These are phyloP conservation scores for Spinellus fusiger DNA, from an alignment of 192 early-diverging fungal species.

Conservation along the genomic window DNA sequence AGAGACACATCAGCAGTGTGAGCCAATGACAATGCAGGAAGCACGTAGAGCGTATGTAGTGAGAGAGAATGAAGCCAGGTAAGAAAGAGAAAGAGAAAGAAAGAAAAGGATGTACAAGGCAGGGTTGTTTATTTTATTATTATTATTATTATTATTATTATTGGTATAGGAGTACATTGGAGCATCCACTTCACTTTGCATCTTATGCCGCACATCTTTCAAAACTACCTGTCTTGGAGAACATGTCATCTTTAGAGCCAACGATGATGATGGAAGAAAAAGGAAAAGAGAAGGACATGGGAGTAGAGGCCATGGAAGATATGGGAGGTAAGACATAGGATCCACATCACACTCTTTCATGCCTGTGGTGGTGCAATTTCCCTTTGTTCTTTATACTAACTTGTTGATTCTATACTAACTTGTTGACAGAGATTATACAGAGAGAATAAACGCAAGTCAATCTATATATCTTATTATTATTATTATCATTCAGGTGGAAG, in stretches of 20 bases:
- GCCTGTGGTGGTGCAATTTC: too few relatives aligned
- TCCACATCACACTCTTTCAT: too few relatives aligned
- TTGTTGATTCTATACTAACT: not conserved
- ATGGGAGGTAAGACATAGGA: slow-evolving; percentile 11
- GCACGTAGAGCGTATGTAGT: not conserved
- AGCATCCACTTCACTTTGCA: slow-evolving; percentile 13
- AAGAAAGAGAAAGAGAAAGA: not conserved
- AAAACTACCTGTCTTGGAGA: not conserved
- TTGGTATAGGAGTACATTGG: not conserved
- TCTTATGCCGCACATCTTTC: not conserved
- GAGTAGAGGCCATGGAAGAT: slow-evolving; percentile 10
- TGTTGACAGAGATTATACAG: not conserved
- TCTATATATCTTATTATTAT: too few relatives aligned
- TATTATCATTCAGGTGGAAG: not conserved
- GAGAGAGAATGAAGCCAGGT: not conserved
- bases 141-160: not conserved
- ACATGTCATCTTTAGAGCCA: too few relatives aligned
- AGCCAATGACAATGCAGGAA: not conserved
- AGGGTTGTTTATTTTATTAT: too few relatives aligned
- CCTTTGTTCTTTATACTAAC: not conserved
- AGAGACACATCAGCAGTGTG: not conserved
- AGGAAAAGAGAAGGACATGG: not conserved
- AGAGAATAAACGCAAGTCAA: not conserved
- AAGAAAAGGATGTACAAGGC: not conserved
- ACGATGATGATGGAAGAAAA: not conserved